A percentile compares a stretch with the other conserved stretches of the same genome.
Conservation (phyloP, 1,139 yeast species). For the Zygoascus sp. region DNA sequence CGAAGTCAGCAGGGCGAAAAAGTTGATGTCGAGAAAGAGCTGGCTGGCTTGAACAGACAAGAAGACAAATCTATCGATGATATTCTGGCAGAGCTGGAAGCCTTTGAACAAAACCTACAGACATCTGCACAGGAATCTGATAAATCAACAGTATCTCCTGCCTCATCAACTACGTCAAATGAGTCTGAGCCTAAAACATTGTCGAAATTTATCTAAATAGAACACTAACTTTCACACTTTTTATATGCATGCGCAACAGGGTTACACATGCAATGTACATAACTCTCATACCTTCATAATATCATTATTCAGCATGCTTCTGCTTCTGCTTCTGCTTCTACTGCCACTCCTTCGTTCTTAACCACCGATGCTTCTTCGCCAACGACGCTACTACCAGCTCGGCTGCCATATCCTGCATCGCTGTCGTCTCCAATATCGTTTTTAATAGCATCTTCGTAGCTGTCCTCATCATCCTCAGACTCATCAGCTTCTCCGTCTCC, state of each 20-base stretch:
- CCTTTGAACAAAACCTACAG: slow-evolving; percentile 13
- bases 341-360: not conserved
- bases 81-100: slow-evolving; percentile 17
- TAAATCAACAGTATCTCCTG: too few relatives aligned
- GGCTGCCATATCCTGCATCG: not conserved
- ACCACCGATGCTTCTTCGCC: not conserved
- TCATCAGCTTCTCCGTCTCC: slow-evolving; percentile 9
- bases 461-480: slow-evolving; percentile 5
- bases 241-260: not conserved
- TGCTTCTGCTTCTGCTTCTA: not conserved
- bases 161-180: not conserved
- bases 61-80: slow-evolving; percentile 15
- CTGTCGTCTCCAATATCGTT: slow-evolving; percentile 1
- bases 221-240: too few relatives aligned
- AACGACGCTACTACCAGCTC: not conserved
- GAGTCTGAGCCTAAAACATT: not conserved
- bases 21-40: slow-evolving; percentile 18
- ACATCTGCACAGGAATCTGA: not conserved
- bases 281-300: not conserved
- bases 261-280: not conserved
- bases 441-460: slow-evolving; percentile 9
- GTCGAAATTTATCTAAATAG: not conserved
- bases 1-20: slow-evolving; percentile 15
- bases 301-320: not conserved
- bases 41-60: slow-evolving; percentile 11